Conservation (phyloP, 1,139 yeast species). For the Candida freyschussii region DNA sequence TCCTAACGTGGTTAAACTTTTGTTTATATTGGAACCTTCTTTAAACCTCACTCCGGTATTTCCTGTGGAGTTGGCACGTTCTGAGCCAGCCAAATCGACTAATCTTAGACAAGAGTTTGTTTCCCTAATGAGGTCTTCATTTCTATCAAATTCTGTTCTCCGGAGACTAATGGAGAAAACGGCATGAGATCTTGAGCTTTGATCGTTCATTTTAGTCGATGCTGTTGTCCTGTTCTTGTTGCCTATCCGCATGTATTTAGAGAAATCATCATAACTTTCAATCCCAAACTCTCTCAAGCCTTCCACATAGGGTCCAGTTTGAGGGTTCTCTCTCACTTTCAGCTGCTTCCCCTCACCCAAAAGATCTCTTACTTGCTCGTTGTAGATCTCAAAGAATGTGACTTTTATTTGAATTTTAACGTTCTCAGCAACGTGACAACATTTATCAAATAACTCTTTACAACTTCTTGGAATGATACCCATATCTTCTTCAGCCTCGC, state of each 20-base stretch:
- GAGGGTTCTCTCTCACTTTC: conserved; percentile 56
- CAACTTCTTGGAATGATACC: conserved; percentile 78
- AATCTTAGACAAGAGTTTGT: conserved; percentile 55
- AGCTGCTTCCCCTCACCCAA: conserved; percentile 24
- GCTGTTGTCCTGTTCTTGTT: conserved; percentile 51
- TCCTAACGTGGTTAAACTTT: conserved; percentile 71
- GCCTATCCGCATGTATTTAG: conserved; percentile 52
- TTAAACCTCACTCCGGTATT: conserved; percentile 60
- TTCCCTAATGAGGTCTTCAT: conserved; percentile 44
- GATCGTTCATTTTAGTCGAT: conserved; percentile 68
- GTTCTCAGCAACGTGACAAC: conserved; percentile 36
- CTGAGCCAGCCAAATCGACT: conserved; percentile 83
- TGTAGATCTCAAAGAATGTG: conserved; percentile 76
- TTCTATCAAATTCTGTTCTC: conserved; percentile 47
- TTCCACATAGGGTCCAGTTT: conserved; percentile 68
- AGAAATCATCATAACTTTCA: conserved; percentile 49
- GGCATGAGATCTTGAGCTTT: conserved; percentile 79
- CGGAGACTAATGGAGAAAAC: conserved; percentile 58
- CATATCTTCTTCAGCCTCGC: conserved; percentile 32
- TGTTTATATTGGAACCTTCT: conserved; percentile 74
- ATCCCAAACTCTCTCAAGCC: conserved; percentile 48
- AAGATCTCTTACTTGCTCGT: conserved; percentile 67
- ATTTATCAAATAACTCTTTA: conserved; percentile 45
- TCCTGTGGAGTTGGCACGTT: conserved; percentile 59
- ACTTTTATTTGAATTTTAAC: conserved; percentile 56